phyloP scores from a whole-genome alignment of 106 monocot species.

The Chionographis japonica region DNA sequence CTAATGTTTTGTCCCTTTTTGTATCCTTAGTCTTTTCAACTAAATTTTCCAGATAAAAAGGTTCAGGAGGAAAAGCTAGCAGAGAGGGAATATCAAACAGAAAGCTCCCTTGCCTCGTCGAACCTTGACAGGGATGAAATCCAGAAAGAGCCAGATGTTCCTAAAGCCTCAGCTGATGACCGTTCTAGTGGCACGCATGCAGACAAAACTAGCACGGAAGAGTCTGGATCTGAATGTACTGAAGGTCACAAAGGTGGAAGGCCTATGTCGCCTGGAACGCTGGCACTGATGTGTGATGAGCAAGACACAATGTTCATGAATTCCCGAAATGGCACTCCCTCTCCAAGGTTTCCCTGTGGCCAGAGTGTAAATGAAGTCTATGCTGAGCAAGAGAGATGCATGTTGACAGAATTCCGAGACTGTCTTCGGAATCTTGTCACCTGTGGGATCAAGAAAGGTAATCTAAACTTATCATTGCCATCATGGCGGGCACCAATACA shows the following conservation, averaged over 20 bases:
- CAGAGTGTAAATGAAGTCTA: slow-evolving; percentile 51
- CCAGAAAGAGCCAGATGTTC: slow-evolving; percentile 18
- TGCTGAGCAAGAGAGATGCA: slow-evolving; percentile 80
- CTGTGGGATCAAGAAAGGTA: slow-evolving; percentile 84
- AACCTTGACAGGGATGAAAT: slow-evolving; percentile 31
- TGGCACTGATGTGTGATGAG: slow-evolving; percentile 94
- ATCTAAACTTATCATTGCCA: neutral
- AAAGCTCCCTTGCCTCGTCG: slow-evolving; percentile 28
- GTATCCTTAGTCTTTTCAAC: neutral
- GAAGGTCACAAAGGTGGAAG: slow-evolving; percentile 45
- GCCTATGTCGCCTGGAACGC: slow-evolving; percentile 93
- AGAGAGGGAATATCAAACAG: slow-evolving; percentile 40
- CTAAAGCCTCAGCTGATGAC: slow-evolving; percentile 42
- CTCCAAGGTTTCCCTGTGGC: slow-evolving; percentile 22
- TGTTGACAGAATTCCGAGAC: slow-evolving; percentile 75
- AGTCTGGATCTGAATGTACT: slow-evolving; percentile 31
- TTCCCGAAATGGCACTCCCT: slow-evolving; percentile 22
- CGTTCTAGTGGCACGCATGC: slow-evolving; percentile 24
- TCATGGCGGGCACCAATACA: neutral
- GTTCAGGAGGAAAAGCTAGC: slow-evolving; percentile 25
- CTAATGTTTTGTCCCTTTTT: too few relatives aligned
- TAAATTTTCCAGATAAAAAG: slow-evolving; percentile 33
- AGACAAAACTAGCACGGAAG: slow-evolving; percentile 36
- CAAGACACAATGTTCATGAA: slow-evolving; percentile 70
- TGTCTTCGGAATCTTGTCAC: slow-evolving; percentile 70